Evolutionary conservation across 1,284 basidiomycete species (phyloP).

Genomic region (Pascua sp.): DNA sequence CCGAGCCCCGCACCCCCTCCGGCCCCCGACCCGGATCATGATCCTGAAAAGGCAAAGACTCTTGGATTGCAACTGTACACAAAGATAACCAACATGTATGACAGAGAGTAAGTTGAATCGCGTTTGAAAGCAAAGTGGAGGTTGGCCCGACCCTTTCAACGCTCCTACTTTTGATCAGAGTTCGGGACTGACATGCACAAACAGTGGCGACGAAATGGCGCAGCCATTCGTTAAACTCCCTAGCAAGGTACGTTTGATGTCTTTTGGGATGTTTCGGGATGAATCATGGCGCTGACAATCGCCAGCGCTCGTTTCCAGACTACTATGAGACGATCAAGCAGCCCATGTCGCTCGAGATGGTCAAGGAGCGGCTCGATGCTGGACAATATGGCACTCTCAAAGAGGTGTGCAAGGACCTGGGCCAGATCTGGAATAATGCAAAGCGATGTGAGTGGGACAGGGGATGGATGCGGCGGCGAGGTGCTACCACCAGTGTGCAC

Average conservation of each 20-base stretch:
- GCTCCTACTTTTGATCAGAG: background rate
- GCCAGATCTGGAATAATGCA: conserved; percentile 46
- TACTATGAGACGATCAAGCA: conserved; percentile 48
- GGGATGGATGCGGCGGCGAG: background rate
- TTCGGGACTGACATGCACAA: background rate
- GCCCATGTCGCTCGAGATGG: conserved; percentile 43
- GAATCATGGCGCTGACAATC: conserved; percentile 2
- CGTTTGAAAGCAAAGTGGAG: too few species aligned
- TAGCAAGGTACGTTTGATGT: conserved; percentile 32
- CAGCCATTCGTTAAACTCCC: conserved; percentile 44
- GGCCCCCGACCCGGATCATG: conserved; percentile 1
- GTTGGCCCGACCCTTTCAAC: background rate
- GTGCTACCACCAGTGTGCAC: too few species aligned
- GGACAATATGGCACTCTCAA: conserved; percentile 31
- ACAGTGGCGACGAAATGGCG: conserved; percentile 35
- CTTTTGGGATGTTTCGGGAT: background rate
- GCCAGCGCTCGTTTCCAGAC: conserved; percentile 41
- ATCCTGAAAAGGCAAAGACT: conserved; percentile 26
- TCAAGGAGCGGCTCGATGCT: conserved; percentile 34
- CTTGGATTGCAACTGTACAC: conserved; percentile 35
- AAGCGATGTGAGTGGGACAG: conserved; percentile 38
- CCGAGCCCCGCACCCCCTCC: conserved; percentile 6
- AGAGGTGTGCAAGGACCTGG: conserved; percentile 36
- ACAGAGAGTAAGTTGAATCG: conserved; percentile 30
- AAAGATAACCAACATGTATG: conserved; percentile 31